A percentile compares a stretch with the other conserved stretches of the same genome.
Conservation (phyloP, 129 eudicot species). For the Smallanthus sonchifolius region DNA sequence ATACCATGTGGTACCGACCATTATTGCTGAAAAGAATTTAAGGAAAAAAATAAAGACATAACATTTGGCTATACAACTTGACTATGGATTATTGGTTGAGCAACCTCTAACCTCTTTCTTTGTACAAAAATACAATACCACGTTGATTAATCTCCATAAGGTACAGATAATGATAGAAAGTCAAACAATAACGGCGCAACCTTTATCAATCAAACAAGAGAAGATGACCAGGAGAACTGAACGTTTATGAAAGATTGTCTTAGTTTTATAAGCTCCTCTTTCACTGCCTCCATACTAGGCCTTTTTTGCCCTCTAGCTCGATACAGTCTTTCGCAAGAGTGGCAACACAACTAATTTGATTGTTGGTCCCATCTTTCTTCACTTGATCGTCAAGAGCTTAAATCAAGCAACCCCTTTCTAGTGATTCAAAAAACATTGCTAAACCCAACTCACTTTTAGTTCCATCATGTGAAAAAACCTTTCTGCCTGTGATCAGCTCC, state of each 20-base stretch:
- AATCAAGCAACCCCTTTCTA: not conserved
- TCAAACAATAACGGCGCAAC: not conserved
- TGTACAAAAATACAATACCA: not conserved
- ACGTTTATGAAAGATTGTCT: not conserved
- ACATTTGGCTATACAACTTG: too few relatives aligned
- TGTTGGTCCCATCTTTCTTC: not conserved
- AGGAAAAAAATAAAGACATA: too few relatives aligned
- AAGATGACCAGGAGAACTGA: not conserved
- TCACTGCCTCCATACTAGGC: not conserved
- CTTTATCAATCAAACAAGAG: not conserved
- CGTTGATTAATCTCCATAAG: too few relatives aligned
- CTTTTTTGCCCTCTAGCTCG: not conserved
- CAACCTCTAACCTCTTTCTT: not conserved
- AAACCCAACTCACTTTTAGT: conserved; percentile 3
- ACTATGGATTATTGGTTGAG: too few relatives aligned
- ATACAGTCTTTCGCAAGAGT: not conserved
- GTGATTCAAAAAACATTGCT: not conserved
- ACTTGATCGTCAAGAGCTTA: not conserved
- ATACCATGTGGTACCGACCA: too few relatives aligned
- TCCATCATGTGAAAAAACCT: not conserved
- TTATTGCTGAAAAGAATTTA: too few relatives aligned
- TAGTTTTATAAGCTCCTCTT: not conserved
- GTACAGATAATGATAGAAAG: not conserved
- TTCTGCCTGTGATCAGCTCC: not conserved
- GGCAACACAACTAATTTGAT: not conserved